Evolutionary conservation across 352 stramenopile genomes (phyloP).

Genomic region (Nothophytophthora sp.): DNA sequence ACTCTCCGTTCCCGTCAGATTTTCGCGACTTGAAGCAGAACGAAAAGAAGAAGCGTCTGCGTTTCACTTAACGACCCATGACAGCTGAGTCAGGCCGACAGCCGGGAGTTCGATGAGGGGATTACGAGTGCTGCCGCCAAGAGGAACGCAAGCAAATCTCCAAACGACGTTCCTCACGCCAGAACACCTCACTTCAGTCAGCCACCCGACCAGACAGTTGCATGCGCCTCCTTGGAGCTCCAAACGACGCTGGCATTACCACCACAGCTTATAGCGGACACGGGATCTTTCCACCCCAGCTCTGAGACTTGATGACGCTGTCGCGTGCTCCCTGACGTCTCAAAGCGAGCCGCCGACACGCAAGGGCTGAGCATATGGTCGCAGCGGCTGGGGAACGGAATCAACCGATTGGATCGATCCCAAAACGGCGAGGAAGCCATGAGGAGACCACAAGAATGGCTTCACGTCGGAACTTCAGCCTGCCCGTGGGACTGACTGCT

Average conservation of each 20-base stretch:
- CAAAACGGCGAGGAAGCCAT: too few species aligned
- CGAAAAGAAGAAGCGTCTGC: background rate
- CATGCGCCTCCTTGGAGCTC: too few species aligned
- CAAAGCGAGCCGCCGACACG: background rate
- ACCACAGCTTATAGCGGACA: background rate
- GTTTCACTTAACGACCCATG: background rate
- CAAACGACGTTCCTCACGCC: constrained; percentile 4
- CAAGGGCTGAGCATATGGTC: background rate
- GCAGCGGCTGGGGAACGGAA: background rate
- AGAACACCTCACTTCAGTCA: too few species aligned
- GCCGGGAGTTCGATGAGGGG: too few species aligned
- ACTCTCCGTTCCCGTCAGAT: constrained; percentile 4
- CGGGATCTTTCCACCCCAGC: background rate
- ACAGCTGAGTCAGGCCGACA: too few species aligned
- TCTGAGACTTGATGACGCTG: background rate
- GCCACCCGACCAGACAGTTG: too few species aligned
- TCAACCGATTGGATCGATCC: too few species aligned
- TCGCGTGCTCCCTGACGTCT: background rate
- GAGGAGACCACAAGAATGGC: background rate
- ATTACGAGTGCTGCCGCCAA: constrained; percentile 10
- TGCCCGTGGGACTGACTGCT: background rate
- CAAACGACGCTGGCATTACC: background rate
- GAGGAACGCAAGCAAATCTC: constrained; percentile 27
- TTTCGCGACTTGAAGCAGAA: constrained; percentile 16
- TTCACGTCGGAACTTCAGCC: background rate